A percentile compares a stretch with the other conserved stretches of the same genome.
phyloP scores from a whole-genome alignment of 73 alveolate genomes.

The Urostyla sp. region DNA sequence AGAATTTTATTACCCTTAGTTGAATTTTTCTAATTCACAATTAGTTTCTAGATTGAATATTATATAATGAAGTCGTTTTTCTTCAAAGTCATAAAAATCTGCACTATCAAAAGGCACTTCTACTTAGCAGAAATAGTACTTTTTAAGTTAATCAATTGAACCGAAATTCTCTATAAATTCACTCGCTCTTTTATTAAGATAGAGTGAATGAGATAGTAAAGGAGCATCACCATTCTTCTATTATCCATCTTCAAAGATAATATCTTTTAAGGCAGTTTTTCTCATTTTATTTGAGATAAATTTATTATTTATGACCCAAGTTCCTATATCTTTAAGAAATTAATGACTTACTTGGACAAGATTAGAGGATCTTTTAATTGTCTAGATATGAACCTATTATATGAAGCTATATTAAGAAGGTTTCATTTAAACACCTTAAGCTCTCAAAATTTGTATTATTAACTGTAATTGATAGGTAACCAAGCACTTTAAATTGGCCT shows the following conservation, averaged over 20 bases:
- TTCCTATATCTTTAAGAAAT: neutral
- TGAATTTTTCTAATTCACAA: slow-evolving; percentile 1
- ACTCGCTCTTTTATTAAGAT: slow-evolving; percentile 43
- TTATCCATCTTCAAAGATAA: neutral
- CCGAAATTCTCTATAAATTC: slow-evolving; percentile 48
- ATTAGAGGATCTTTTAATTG: neutral
- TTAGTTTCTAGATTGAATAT: slow-evolving; percentile 17
- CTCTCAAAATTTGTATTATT: slow-evolving; percentile 20
- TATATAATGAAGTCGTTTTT: slow-evolving; percentile 25
- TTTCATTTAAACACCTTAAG: neutral
- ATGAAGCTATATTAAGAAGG: neutral
- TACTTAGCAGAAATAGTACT: slow-evolving; percentile 30
- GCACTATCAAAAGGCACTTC: slow-evolving; percentile 44
- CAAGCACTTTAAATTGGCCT: slow-evolving; percentile 25
- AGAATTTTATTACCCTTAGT: neutral
- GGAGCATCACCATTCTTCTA: neutral
- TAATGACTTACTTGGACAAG: slow-evolving; percentile 9
- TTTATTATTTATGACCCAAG: slow-evolving; percentile 38
- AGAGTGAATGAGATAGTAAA: neutral
- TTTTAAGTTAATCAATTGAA: neutral
- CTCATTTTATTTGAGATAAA: slow-evolving; percentile 1
- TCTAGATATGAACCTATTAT: slow-evolving; percentile 14
- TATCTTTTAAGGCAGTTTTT: neutral
- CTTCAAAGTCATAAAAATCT: slow-evolving; percentile 49
- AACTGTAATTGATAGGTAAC: slow-evolving; percentile 24